Conservation (phyloP, 768 basidiomycete species). For the Lactarius sanguifluus region DNA sequence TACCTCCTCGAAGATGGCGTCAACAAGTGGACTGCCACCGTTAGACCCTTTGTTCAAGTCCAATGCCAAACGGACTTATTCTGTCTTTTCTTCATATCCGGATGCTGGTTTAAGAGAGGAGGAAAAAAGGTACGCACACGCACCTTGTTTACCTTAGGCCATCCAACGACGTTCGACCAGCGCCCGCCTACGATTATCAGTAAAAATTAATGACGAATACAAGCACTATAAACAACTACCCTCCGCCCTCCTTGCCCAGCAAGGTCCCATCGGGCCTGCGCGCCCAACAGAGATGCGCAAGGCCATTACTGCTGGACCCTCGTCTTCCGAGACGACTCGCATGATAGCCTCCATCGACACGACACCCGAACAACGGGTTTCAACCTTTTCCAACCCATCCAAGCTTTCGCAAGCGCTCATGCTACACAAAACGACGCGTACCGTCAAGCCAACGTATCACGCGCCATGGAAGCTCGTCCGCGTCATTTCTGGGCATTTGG, state of each 20-base stretch:
- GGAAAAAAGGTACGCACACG: conserved; percentile 57
- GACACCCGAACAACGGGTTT: conserved; percentile 62
- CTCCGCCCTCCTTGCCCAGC: conserved; percentile 73
- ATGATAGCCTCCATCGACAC: conserved; percentile 78
- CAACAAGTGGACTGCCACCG: conserved; percentile 52
- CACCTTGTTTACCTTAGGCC: background rate
- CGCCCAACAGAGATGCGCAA: conserved; percentile 64
- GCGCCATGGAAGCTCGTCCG: conserved; percentile 94
- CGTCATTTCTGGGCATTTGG: conserved; percentile 96
- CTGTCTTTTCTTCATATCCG: conserved; percentile 63
- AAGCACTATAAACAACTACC: conserved; percentile 84
- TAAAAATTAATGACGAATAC: conserved; percentile 91
- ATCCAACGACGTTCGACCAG: conserved; percentile 38
- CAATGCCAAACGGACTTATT: conserved; percentile 70
- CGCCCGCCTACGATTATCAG: conserved; percentile 68
- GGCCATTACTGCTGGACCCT: conserved; percentile 66
- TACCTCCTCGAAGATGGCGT: conserved; percentile 32
- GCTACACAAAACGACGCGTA: conserved; percentile 90
- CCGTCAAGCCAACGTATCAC: conserved; percentile 94
- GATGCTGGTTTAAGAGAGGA: conserved; percentile 64
- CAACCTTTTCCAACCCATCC: conserved; percentile 63
- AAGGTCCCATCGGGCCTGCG: conserved; percentile 77
- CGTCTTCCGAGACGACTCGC: conserved; percentile 47
- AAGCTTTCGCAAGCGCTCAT: conserved; percentile 87
- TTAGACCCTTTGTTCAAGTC: conserved; percentile 62